These are phyloP conservation scores for Cryptosporidium bovis DNA, from an alignment of 169 alveolate genomes.

Conservation along the genomic window DNA sequence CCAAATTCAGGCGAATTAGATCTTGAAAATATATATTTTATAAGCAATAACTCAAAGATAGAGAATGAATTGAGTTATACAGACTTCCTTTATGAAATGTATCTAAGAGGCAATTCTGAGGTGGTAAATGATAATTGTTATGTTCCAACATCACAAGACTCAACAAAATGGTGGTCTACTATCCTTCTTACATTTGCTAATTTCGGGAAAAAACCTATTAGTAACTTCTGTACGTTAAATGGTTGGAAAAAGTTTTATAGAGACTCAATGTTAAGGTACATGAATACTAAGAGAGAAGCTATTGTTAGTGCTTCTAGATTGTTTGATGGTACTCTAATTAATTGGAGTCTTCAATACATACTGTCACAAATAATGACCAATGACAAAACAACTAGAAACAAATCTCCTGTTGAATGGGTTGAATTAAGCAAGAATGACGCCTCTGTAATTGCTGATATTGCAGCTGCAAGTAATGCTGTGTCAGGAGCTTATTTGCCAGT, in stretches of 20 bases:
- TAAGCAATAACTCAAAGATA: slow-evolving; percentile 1
- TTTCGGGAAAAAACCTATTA: slow-evolving; percentile 51
- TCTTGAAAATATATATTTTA: neutral
- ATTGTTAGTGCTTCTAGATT: slow-evolving; percentile 59
- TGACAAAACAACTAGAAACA: neutral
- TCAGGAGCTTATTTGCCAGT: slow-evolving; percentile 69
- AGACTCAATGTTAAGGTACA: slow-evolving; percentile 20
- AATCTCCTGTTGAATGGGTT: slow-evolving; percentile 11
- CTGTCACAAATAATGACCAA: slow-evolving; percentile 19
- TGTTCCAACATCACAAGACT: slow-evolving; percentile 63
- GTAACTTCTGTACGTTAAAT: slow-evolving; percentile 41
- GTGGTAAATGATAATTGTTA: slow-evolving; percentile 39
- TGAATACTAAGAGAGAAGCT: slow-evolving; percentile 44
- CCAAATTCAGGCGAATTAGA: slow-evolving; percentile 8
- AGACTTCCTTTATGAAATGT: slow-evolving; percentile 30
- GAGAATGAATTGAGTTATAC: slow-evolving; percentile 68
- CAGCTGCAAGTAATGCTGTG: slow-evolving; percentile 61
- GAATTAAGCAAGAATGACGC: slow-evolving; percentile 26
- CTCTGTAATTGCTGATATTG: slow-evolving; percentile 37
- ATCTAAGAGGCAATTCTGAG: slow-evolving; percentile 22
- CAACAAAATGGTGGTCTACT: slow-evolving; percentile 66
- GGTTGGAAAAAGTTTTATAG: slow-evolving; percentile 59
- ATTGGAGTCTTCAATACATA: slow-evolving; percentile 44
- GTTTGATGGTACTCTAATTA: slow-evolving; percentile 61
- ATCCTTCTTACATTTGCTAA: slow-evolving; percentile 48